Evolutionary conservation across 768 basidiomycete genomes (phyloP).

Genomic region (Hericium alpestre): DNA sequence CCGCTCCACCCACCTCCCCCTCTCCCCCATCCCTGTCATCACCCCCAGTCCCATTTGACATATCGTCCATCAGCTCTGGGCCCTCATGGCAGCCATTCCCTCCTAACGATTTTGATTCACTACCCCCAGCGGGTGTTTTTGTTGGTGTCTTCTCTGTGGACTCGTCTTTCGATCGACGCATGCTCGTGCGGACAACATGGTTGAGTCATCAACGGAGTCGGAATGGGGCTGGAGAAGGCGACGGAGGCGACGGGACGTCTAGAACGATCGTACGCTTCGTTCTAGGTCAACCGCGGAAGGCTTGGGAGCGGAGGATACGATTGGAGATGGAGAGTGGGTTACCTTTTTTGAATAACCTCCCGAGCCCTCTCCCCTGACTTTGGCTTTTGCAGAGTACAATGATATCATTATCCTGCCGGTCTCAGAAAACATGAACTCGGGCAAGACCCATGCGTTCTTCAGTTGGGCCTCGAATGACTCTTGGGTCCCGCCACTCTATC

Average conservation of each 20-base stretch:
- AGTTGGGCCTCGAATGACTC: constrained; percentile 86
- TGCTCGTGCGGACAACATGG: constrained; percentile 83
- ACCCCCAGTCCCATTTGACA: constrained; percentile 25
- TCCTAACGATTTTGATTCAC: constrained; percentile 55
- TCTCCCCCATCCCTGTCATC: constrained; percentile 32
- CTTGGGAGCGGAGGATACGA: constrained; percentile 69
- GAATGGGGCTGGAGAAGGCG: constrained; percentile 59
- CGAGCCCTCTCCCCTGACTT: too few relatives aligned
- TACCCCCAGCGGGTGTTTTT: constrained; percentile 79
- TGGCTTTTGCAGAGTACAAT: constrained; percentile 50
- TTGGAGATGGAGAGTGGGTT: constrained; percentile 88
- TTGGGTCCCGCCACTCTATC: constrained; percentile 76
- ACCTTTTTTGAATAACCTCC: too few relatives aligned
- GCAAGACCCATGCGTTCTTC: constrained; percentile 88
- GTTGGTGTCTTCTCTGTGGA: constrained; percentile 88
- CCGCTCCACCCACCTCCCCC: constrained; percentile 44
- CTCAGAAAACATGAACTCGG: constrained; percentile 91
- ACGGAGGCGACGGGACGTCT: constrained; percentile 65
- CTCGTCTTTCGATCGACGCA: constrained; percentile 71
- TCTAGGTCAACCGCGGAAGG: constrained; percentile 70
- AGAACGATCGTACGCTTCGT: constrained; percentile 84
- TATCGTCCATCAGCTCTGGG: constrained; percentile 14
- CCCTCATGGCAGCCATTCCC: constrained; percentile 46
- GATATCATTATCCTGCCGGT: constrained; percentile 80
- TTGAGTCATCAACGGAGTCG: constrained; percentile 74